Conservation (phyloP, 75 land plant genomes). For the Pinus albicaulis region DNA sequence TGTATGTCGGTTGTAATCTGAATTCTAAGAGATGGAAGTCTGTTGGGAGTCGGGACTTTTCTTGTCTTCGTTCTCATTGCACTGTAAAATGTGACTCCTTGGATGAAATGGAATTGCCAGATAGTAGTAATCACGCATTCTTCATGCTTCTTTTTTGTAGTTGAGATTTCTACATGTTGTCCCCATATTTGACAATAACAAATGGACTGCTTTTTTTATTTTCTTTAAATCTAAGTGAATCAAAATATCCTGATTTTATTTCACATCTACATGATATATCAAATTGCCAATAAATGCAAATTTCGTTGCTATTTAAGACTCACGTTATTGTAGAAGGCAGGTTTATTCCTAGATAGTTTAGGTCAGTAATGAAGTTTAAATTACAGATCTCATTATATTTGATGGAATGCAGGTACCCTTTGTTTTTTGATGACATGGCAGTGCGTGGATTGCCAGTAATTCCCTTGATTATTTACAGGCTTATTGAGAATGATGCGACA, state of each 20-base stretch:
- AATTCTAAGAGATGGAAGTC: too few species aligned
- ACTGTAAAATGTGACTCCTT: too few species aligned
- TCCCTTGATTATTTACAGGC: constrained; percentile 78
- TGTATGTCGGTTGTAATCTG: too few species aligned
- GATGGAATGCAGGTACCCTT: constrained; percentile 64
- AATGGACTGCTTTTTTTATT: neutral
- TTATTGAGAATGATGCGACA: constrained; percentile 94
- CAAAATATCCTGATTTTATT: neutral
- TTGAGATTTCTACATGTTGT: neutral
- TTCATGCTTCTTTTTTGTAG: neutral
- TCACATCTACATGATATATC: neutral
- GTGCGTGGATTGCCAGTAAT: constrained; percentile 90
- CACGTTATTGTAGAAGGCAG: neutral
- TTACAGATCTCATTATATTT: constrained; percentile 1
- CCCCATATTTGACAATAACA: neutral
- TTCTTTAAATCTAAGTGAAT: neutral
- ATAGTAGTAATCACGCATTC: too few species aligned
- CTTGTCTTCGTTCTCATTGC: too few species aligned
- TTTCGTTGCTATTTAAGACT: neutral
- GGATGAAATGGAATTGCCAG: too few species aligned
- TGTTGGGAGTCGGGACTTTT: too few species aligned
- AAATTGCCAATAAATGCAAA: neutral
- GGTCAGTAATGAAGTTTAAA: constrained; percentile 9
- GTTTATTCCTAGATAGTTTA: neutral
- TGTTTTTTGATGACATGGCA: constrained; percentile 93